Evolutionary conservation across 2,329 filamentous ascomycete species (phyloP).

Genomic region (Talaromyces funiculosus): DNA sequence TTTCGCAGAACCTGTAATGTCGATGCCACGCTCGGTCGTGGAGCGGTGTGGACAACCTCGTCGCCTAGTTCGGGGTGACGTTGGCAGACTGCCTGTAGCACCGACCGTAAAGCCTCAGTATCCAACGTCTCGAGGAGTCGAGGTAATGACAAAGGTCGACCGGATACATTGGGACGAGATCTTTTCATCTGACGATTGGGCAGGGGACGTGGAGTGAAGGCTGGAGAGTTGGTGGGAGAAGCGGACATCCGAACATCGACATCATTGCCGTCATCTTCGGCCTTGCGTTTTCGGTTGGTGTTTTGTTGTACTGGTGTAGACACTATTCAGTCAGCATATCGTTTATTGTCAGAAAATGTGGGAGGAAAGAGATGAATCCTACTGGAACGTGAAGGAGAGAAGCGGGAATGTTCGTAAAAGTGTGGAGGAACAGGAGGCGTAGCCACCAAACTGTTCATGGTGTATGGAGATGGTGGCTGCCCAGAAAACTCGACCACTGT

Average conservation of each 20-base stretch:
- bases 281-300: slow-evolving; percentile 73
- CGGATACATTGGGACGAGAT: slow-evolving; percentile 62
- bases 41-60: slow-evolving; percentile 77
- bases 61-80: slow-evolving; percentile 78
- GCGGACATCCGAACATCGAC: slow-evolving; percentile 82
- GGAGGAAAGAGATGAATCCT: slow-evolving; percentile 24
- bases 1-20: slow-evolving; percentile 73
- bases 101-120: slow-evolving; percentile 71
- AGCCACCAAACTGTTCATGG: slow-evolving; percentile 58
- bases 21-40: slow-evolving; percentile 76
- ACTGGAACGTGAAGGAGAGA: slow-evolving; percentile 57
- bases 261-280: slow-evolving; percentile 61
- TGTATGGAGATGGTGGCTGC: slow-evolving; percentile 29
- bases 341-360: slow-evolving; percentile 12
- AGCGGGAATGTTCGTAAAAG: slow-evolving; percentile 55
- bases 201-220: slow-evolving; percentile 63
- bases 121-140: slow-evolving; percentile 93
- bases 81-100: slow-evolving; percentile 88
- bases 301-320: slow-evolving; percentile 37
- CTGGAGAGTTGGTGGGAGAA: slow-evolving; percentile 77
- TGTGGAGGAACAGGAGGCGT: slow-evolving; percentile 58
- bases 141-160: slow-evolving; percentile 59
- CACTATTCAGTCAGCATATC: slow-evolving; percentile 21
- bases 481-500: slow-evolving; percentile 6
- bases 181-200: slow-evolving; percentile 63